Percentiles rank a stretch among this genome's conserved stretches.
phyloP scores from a whole-genome alignment of 1,284 basidiomycete genomes.

The Inonotus obliquus region DNA sequence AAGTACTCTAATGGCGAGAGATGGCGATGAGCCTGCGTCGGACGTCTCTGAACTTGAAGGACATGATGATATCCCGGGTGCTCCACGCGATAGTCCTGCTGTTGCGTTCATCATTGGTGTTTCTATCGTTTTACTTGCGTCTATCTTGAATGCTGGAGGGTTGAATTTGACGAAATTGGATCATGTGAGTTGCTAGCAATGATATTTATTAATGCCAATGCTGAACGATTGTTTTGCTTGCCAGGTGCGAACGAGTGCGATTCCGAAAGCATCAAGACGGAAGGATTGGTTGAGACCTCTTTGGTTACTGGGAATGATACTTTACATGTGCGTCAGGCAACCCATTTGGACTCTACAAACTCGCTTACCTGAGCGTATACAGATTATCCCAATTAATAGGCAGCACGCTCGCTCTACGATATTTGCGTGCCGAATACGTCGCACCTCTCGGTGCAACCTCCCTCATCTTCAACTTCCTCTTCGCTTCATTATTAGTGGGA shows the following conservation, averaged over 20 bases:
- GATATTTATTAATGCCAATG: slow-evolving; percentile 5
- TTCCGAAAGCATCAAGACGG: slow-evolving; percentile 64
- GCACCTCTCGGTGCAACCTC: slow-evolving; percentile 81
- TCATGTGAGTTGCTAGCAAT: slow-evolving; percentile 46
- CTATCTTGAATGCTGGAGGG: slow-evolving; percentile 79
- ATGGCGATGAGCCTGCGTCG: neutral
- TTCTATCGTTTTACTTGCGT: slow-evolving; percentile 71
- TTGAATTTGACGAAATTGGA: slow-evolving; percentile 82
- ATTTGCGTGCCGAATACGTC: slow-evolving; percentile 88
- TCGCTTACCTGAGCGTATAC: slow-evolving; percentile 18
- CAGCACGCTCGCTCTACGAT: slow-evolving; percentile 79
- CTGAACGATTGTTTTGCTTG: slow-evolving; percentile 10
- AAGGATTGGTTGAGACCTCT: slow-evolving; percentile 74
- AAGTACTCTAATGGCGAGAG: neutral
- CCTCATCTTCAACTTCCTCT: slow-evolving; percentile 85
- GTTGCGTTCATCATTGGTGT: slow-evolving; percentile 79
- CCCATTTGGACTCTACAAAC: neutral
- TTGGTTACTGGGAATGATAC: slow-evolving; percentile 78
- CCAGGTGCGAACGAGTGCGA: slow-evolving; percentile 63
- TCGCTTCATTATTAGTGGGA: slow-evolving; percentile 78
- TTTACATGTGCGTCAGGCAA: slow-evolving; percentile 59
- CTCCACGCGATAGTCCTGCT: slow-evolving; percentile 49
- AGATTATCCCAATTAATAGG: slow-evolving; percentile 83
- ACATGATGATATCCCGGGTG: slow-evolving; percentile 19
- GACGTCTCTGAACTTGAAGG: neutral